Base-by-base conservation (phyloP, 2,329 filamentous ascomycete genomes). In the Penicillium sp. region DNA sequence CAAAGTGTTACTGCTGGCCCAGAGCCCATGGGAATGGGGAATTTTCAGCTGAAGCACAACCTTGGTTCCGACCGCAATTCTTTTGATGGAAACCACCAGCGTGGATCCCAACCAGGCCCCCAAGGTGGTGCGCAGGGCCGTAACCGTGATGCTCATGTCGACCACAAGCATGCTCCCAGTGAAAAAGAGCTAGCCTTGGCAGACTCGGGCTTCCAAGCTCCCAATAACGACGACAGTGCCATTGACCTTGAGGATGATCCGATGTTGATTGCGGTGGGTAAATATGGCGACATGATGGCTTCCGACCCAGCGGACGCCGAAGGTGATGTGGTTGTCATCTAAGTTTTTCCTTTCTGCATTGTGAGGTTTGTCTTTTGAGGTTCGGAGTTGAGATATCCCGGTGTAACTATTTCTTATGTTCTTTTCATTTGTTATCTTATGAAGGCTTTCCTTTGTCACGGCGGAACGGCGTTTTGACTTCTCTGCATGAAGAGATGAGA, bases 211-310 rank as follows among this genome's bases (percentile, higher is more conserved):
- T 71, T 75, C 49, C 69, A 71, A 59, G 64, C 65, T 7, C 63
- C 69, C 16, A 75, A 74, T 57, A 75, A 88, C 59, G 89, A 91
- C 63, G 89, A 91, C 63, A 91, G 89, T 66, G 89, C 88, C 1
- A 91, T 91, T 58, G 87, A 87, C 29, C 87, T 91, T 65, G 77
- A 77, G 44, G 74, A 78, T 27, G 76, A 78, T 52, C 74, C 76
- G 5, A 74, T 76, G 63, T 60, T 77, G 54, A 73, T 77, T 49
- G 70, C 71, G 7, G 74, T 75, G 52, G 73, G 72, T 54, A 78
- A 79, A 68, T 79, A 79, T 54, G 74, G 74, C 39, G 75, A 78
- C 55, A 78, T 78, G 69, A 76, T 78, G 62, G 73, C 73, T 31
- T 78, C 77, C 16, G 77, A 79, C 54, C 76, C 77, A 19, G 75